These are phyloP conservation scores for Aristolochia fimbriata DNA, from an alignment of 164 flowering plant species.

Conservation along the genomic window DNA sequence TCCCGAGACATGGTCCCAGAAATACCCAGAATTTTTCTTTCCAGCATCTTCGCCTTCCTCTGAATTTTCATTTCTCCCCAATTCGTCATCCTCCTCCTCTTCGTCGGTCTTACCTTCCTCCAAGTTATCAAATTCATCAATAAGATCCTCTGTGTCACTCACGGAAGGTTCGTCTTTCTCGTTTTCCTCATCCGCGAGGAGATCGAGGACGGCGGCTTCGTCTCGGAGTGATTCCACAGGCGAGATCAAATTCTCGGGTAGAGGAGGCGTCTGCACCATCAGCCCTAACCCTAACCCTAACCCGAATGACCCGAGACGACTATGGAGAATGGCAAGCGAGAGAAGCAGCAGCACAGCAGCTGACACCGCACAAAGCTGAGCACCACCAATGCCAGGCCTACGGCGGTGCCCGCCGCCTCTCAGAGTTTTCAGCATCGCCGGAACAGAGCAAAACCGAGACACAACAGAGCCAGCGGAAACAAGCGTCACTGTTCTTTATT, in stretches of 20 bases:
- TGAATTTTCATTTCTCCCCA: slow-evolving; percentile 14
- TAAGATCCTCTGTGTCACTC: slow-evolving; percentile 17
- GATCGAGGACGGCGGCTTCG: not conserved
- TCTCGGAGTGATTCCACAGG: slow-evolving; percentile 13
- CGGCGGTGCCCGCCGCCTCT: slow-evolving; percentile 1
- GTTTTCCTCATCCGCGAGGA: not conserved
- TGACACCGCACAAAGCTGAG: slow-evolving; percentile 53
- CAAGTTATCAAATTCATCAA: slow-evolving; percentile 62
- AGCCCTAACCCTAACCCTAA: slow-evolving; percentile 6
- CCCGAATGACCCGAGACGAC: slow-evolving; percentile 34
- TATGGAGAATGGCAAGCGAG: slow-evolving; percentile 74
- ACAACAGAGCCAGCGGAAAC: too few species aligned
- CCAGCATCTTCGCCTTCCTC: not conserved
- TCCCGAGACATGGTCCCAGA: slow-evolving; percentile 56
- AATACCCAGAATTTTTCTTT: slow-evolving; percentile 30
- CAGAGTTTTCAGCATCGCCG: slow-evolving; percentile 1
- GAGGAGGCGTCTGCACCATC: not conserved
- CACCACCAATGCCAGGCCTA: slow-evolving; percentile 44
- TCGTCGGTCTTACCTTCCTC: slow-evolving; percentile 28
- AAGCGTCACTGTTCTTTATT: too few species aligned
- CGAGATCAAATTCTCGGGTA: slow-evolving; percentile 10
- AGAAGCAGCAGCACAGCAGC: slow-evolving; percentile 87
- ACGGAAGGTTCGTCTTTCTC: not conserved
- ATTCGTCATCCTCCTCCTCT: slow-evolving; percentile 27
- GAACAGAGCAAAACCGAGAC: not conserved